Conservation (phyloP, 1,284 basidiomycete genomes). For the Takashimella koratensis region DNA sequence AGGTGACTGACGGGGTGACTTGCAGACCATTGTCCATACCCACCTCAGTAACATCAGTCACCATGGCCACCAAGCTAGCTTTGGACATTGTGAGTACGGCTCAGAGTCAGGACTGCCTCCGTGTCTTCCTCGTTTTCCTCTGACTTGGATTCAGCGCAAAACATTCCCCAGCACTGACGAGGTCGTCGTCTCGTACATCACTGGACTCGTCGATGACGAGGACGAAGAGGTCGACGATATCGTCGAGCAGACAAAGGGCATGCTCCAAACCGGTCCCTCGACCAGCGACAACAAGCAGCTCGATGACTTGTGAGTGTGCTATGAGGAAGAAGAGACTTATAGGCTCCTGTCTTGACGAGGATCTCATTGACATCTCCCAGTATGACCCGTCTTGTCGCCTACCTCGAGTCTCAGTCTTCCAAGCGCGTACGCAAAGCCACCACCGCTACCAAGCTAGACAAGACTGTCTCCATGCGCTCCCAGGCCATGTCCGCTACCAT, state of each 20-base stretch:
- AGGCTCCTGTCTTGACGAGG: not conserved
- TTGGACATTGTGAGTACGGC: slow-evolving; percentile 30
- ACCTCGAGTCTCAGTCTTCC: slow-evolving; percentile 64
- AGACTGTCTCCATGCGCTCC: slow-evolving; percentile 91
- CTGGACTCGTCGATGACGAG: slow-evolving; percentile 88
- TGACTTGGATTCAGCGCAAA: slow-evolving; percentile 51
- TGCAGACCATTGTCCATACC: too few relatives aligned
- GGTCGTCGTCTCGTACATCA: slow-evolving; percentile 86
- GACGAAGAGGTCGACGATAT: slow-evolving; percentile 82
- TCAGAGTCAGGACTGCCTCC: too few relatives aligned
- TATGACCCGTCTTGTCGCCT: slow-evolving; percentile 58
- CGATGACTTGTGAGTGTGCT: slow-evolving; percentile 46
- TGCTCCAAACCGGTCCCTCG: slow-evolving; percentile 54
- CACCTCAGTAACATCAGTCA: too few relatives aligned
- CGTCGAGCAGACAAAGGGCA: slow-evolving; percentile 68
- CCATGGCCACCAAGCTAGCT: slow-evolving; percentile 19
- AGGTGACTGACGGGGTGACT: too few relatives aligned
- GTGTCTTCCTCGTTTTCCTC: too few relatives aligned
- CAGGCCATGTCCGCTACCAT: slow-evolving; percentile 75
- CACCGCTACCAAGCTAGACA: slow-evolving; percentile 72
- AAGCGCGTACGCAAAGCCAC: slow-evolving; percentile 52
- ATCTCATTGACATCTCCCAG: slow-evolving; percentile 46
- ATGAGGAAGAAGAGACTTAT: too few relatives aligned
- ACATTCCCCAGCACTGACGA: slow-evolving; percentile 86
- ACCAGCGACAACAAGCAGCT: slow-evolving; percentile 40